These are phyloP conservation scores for Cubamyces sp. DNA, from an alignment of 768 basidiomycete genomes.

Conservation along the genomic window DNA sequence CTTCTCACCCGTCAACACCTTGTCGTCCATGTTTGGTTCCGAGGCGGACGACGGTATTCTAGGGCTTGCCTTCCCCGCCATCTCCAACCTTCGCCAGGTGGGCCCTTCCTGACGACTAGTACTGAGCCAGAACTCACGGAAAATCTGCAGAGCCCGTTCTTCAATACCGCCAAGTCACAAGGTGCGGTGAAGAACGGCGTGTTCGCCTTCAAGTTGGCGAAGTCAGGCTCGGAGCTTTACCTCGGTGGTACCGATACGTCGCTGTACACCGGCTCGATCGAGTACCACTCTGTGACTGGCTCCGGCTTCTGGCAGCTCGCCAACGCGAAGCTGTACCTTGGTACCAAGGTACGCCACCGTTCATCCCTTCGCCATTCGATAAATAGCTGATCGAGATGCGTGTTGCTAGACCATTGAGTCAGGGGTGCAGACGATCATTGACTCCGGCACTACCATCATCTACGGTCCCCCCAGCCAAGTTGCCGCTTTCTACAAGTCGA, in stretches of 20 bases:
- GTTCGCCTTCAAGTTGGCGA: slow-evolving; percentile 37
- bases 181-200: slow-evolving; percentile 25
- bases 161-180: slow-evolving; percentile 29
- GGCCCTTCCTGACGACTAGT: neutral
- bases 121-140: too few species aligned
- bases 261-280: slow-evolving; percentile 39
- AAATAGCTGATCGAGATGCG: neutral
- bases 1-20: slow-evolving; percentile 26
- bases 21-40: slow-evolving; percentile 18
- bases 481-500: slow-evolving; percentile 29
- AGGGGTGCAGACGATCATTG: slow-evolving; percentile 31
- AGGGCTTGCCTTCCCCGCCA: slow-evolving; percentile 29
- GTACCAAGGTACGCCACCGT: slow-evolving; percentile 2
- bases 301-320: slow-evolving; percentile 36
- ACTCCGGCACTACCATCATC: slow-evolving; percentile 39
- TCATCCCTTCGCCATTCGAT: too few species aligned
- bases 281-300: slow-evolving; percentile 31
- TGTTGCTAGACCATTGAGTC: slow-evolving; percentile 4
- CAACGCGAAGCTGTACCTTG: slow-evolving; percentile 17
- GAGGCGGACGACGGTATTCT: slow-evolving; percentile 30
- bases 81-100: slow-evolving; percentile 25
- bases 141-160: slow-evolving; percentile 25
- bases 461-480: slow-evolving; percentile 32
- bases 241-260: slow-evolving; percentile 42
- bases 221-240: slow-evolving; percentile 37